These are phyloP conservation scores for Pittosporum tobira DNA, from an alignment of 129 eudicot species.

Conservation along the genomic window DNA sequence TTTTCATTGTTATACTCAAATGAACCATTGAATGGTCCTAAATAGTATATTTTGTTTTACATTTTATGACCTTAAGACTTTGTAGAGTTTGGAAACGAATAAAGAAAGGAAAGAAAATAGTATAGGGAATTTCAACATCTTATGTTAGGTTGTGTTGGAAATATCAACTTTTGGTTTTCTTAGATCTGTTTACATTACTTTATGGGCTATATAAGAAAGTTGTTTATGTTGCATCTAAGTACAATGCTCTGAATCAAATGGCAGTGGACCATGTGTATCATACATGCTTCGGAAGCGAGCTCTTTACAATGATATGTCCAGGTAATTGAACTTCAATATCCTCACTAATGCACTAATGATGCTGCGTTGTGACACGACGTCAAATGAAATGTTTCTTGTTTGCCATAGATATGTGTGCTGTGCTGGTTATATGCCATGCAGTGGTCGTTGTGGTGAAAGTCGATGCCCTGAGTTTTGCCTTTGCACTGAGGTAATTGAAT, in stretches of 20 bases:
- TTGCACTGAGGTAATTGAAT: slow-evolving; percentile 66
- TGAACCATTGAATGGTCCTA: too few species aligned
- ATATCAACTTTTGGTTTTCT: neutral
- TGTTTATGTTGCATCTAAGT: slow-evolving; percentile 4
- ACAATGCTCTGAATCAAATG: slow-evolving; percentile 12
- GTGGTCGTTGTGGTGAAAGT: slow-evolving; percentile 98
- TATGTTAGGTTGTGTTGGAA: too few species aligned
- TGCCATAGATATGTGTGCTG: slow-evolving; percentile 70
- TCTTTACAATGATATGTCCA: slow-evolving; percentile 91
- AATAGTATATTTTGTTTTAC: too few species aligned
- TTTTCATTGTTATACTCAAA: too few species aligned
- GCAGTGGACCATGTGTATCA: slow-evolving; percentile 85
- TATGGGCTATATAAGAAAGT: neutral
- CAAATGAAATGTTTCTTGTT: slow-evolving; percentile 2
- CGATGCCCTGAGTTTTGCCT: slow-evolving; percentile 93
- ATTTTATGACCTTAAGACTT: too few species aligned
- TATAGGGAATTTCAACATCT: too few species aligned
- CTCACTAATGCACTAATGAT: neutral
- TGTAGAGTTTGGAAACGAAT: too few species aligned
- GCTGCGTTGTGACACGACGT: neutral
- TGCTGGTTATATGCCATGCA: slow-evolving; percentile 97
- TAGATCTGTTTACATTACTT: neutral
- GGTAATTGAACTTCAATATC: slow-evolving; percentile 30
- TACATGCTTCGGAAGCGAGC: slow-evolving; percentile 93
- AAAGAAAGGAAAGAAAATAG: too few species aligned